phyloP scores from a whole-genome alignment of 1,284 basidiomycete genomes.

The Somion occarium region DNA sequence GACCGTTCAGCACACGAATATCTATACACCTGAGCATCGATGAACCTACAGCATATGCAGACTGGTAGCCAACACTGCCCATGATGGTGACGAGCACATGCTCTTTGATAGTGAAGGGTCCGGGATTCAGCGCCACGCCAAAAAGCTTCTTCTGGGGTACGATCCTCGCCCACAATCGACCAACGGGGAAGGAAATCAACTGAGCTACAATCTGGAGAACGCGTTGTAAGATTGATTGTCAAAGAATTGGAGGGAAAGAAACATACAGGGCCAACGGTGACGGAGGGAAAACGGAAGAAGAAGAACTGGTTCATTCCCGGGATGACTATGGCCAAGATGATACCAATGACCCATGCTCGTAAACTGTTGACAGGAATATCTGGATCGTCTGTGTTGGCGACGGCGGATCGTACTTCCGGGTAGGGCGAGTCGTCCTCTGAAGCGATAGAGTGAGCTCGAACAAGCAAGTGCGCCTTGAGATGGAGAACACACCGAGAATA shows the following conservation, averaged over 20 bases:
- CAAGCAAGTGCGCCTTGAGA: background rate
- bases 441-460: background rate
- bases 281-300: conserved; percentile 34
- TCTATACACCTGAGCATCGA: background rate
- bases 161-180: conserved; percentile 50
- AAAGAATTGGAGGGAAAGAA: background rate
- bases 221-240: conserved; percentile 8
- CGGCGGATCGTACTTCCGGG: conserved; percentile 61
- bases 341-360: conserved; percentile 53
- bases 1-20: background rate
- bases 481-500: conserved; percentile 16
- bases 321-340: conserved; percentile 42
- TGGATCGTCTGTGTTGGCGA: conserved; percentile 61
- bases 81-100: conserved; percentile 73
- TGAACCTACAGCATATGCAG: conserved; percentile 49
- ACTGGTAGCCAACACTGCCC: conserved; percentile 59
- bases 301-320: conserved; percentile 43
- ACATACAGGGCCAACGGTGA: conserved; percentile 20
- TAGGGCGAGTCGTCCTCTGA: conserved; percentile 51
- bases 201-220: conserved; percentile 47
- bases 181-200: conserved; percentile 60
- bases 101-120: conserved; percentile 70
- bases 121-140: conserved; percentile 50
- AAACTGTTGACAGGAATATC: conserved; percentile 55
- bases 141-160: conserved; percentile 46